Evolutionary conservation across 148 eudicot genomes (phyloP).

Genomic region (Tetragonia tetragonoides): DNA sequence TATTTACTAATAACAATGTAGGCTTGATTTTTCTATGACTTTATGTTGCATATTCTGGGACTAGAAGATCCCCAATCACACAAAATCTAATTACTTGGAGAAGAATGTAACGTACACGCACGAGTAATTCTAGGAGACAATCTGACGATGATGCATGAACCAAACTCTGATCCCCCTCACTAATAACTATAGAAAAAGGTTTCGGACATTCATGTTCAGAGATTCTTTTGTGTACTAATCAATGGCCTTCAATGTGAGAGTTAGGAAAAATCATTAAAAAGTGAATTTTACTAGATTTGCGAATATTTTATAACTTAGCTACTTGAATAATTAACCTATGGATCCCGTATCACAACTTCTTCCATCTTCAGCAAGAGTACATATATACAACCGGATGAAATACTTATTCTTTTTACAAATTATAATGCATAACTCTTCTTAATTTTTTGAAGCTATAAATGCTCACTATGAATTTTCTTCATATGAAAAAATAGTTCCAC

Average conservation of each 20-base stretch:
- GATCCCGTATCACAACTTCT: no score
- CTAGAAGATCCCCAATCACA: slow-evolving; percentile 23
- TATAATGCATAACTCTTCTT: no score
- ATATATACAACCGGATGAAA: no score
- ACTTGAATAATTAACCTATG: no score
- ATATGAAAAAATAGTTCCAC: no score
- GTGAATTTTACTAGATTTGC: background rate
- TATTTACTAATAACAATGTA: no score
- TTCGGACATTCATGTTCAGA: slow-evolving; percentile 29
- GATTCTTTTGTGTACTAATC: slow-evolving; percentile 24
- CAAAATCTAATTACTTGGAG: slow-evolving; percentile 5
- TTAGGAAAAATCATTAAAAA: background rate
- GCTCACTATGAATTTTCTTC: no score
- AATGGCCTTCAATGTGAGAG: background rate
- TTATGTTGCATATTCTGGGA: slow-evolving; percentile 6
- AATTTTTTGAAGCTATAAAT: no score
- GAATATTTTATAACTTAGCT: background rate
- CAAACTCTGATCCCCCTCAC: background rate
- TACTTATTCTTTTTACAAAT: no score
- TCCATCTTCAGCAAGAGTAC: no score
- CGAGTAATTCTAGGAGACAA: slow-evolving; percentile 20
- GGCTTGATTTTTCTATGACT: slow-evolving; percentile 1
- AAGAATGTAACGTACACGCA: slow-evolving; percentile 17
- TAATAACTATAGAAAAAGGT: slow-evolving; percentile 6
- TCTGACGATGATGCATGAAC: slow-evolving; percentile 29